Evolutionary conservation across 192 early-diverging fungal genomes (phyloP).

Genomic region (Geranomyces michiganensis): DNA sequence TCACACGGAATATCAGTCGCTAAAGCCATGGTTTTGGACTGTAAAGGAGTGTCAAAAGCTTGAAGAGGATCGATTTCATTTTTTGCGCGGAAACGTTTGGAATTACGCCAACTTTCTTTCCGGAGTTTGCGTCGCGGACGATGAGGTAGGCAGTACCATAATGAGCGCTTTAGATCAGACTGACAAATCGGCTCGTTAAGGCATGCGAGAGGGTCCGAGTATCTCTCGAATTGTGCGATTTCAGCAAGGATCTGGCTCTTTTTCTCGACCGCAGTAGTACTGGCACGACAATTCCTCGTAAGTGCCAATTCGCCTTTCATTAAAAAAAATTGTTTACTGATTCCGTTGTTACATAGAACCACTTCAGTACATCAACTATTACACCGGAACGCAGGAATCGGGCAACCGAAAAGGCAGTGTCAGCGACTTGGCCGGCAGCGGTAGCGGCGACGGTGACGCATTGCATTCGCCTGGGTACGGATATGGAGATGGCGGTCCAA

Average conservation of each 20-base stretch:
- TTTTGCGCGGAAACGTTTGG: slow-evolving; percentile 52
- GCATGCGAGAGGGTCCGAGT: slow-evolving; percentile 57
- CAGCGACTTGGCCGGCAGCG: neutral
- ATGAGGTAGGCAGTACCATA: slow-evolving; percentile 42
- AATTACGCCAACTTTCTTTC: slow-evolving; percentile 59
- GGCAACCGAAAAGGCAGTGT: slow-evolving; percentile 19
- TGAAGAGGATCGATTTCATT: slow-evolving; percentile 58
- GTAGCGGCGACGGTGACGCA: neutral
- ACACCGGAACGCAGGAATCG: slow-evolving; percentile 37
- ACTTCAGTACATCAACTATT: slow-evolving; percentile 50
- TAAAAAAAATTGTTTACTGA: too few relatives aligned
- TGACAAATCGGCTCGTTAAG: slow-evolving; percentile 16
- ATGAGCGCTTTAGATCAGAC: too few relatives aligned
- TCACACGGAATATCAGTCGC: too few relatives aligned
- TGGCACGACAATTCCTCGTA: slow-evolving; percentile 49
- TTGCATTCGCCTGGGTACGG: too few relatives aligned
- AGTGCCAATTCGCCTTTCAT: neutral
- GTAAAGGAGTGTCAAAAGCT: slow-evolving; percentile 53
- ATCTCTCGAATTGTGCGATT: slow-evolving; percentile 52
- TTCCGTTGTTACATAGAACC: slow-evolving; percentile 24
- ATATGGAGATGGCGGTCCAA: neutral
- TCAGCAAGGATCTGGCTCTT: slow-evolving; percentile 45
- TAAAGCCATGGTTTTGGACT: neutral
- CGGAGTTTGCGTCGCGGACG: slow-evolving; percentile 57
- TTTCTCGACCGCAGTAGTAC: slow-evolving; percentile 47